These are phyloP conservation scores for Schwanniomyces yamadae DNA, from an alignment of 805 yeast species.

Conservation along the genomic window DNA sequence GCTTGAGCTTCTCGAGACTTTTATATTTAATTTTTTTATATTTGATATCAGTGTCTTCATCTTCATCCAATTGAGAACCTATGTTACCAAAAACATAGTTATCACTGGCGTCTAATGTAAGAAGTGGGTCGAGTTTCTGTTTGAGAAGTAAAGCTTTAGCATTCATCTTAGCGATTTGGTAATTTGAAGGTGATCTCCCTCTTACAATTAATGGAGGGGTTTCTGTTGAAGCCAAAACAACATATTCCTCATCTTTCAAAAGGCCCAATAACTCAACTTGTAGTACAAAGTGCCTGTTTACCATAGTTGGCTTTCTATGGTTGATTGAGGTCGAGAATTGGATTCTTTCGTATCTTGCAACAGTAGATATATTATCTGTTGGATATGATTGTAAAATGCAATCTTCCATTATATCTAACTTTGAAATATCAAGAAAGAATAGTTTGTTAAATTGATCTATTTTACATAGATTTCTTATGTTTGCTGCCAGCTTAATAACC, in stretches of 20 bases:
- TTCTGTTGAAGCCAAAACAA: slow-evolving; percentile 43
- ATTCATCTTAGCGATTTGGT: slow-evolving; percentile 19
- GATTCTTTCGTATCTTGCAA: slow-evolving; percentile 66
- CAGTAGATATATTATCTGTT: slow-evolving; percentile 46
- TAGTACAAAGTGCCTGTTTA: slow-evolving; percentile 49
- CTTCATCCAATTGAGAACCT: not conserved
- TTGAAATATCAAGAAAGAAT: slow-evolving; percentile 41
- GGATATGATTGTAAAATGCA: slow-evolving; percentile 47
- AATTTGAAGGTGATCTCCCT: slow-evolving; percentile 69
- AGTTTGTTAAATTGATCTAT: slow-evolving; percentile 51
- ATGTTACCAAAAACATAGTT: no score
- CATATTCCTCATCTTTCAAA: slow-evolving; percentile 29
- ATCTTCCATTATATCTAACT: slow-evolving; percentile 1
- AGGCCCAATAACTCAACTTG: slow-evolving; percentile 52
- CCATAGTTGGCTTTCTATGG: slow-evolving; percentile 41
- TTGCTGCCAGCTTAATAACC: slow-evolving; percentile 56
- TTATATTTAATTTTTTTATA: no score
- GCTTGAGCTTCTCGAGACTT: no score
- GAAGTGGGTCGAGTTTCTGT: slow-evolving; percentile 1
- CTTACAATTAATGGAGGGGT: slow-evolving; percentile 62
- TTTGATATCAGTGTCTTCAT: no score
- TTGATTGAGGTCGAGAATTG: slow-evolving; percentile 61
- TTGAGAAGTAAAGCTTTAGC: slow-evolving; percentile 6
- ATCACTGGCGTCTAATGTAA: not conserved
- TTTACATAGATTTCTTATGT: slow-evolving; percentile 55